Evolutionary conservation across 495 filamentous ascomycete genomes (phyloP).

Genomic region (Neurospora cerealis): DNA sequence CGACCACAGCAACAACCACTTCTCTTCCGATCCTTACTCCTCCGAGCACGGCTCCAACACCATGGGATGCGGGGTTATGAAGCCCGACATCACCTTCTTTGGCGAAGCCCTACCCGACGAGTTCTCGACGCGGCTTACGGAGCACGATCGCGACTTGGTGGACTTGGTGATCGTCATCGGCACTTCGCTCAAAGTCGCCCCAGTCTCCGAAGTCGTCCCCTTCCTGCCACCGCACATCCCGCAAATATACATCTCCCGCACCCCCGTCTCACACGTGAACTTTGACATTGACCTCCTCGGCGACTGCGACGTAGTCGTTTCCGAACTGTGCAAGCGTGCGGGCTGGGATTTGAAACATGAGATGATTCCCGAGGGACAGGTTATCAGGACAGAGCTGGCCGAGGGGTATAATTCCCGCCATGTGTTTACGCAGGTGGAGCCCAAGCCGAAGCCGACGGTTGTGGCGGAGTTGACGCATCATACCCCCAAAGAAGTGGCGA

Average conservation of each 20-base stretch:
- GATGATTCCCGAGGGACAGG: slow-evolving; percentile 65
- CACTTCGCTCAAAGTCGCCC: slow-evolving; percentile 91
- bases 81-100: slow-evolving; percentile 98
- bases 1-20: slow-evolving; percentile 47
- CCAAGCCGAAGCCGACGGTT: not conserved
- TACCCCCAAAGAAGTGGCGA: not conserved
- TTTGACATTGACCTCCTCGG: slow-evolving; percentile 94
- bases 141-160: slow-evolving; percentile 66
- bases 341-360: slow-evolving; percentile 85
- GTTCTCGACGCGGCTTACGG: slow-evolving; percentile 70
- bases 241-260: slow-evolving; percentile 88
- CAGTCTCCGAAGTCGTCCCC: slow-evolving; percentile 82
- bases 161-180: slow-evolving; percentile 97
- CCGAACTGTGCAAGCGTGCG: slow-evolving; percentile 74
- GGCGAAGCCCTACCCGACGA: slow-evolving; percentile 77
- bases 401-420: slow-evolving; percentile 60
- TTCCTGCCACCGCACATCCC: slow-evolving; percentile 70
- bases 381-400: slow-evolving; percentile 44
- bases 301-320: slow-evolving; percentile 85
- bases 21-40: slow-evolving; percentile 18
- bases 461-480: not conserved
- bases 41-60: slow-evolving; percentile 2
- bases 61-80: slow-evolving; percentile 69
- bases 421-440: slow-evolving; percentile 37
- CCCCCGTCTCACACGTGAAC: slow-evolving; percentile 76